Base-by-base conservation (phyloP, 495 filamentous ascomycete species). In the Umbilicaria muhlenbergii region DNA sequence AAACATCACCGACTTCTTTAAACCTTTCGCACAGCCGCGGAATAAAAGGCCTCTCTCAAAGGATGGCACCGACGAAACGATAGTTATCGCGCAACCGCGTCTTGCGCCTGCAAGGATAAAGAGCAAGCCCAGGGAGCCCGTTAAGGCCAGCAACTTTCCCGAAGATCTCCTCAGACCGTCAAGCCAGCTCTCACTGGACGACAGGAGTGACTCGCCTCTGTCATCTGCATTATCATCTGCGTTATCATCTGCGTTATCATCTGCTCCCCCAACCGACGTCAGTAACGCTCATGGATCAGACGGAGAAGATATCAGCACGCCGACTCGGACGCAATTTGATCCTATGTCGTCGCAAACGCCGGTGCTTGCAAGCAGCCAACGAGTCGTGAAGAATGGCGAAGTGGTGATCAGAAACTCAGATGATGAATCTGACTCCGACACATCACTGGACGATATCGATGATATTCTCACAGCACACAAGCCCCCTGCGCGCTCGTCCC, bases 351-450 rank as follows among this genome's bases (percentile, higher is more conserved):
- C 44, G 31, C 51, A 54, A 34, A 36, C 19, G 15, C 43, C 41
- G 12, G 15, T 36, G 4, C 33, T 50, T 13, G 38, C 38, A 11
- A 50, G 48, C 24, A 51, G 55, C 43, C 69, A 70, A 47, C 67
- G 68, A 24, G 51, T 70, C 16, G 43, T 70, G 13, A 69, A 59
- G 46, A 61, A 67, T 39, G 69, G 71, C 12, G 62, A 71, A 46
- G 48, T 72, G 11, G 71, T 81, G 24, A 78, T 86, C 41, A 70
- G 66, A 35, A 70, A 64, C 44, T 88, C 83, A 0, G 83, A 87
- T 51, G 78, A 78, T 42, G 81, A 84, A 19, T 66, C 62, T 1
- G 75, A 75, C 46, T 78, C 75, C 0, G 67, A 77, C 43, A 53
- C 48, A n/a, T 67, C 62, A n/a, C 54, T 74, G 17, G 67, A 65